Evolutionary conservation across 1,139 yeast genomes (phyloP).

Genomic region (Eremothecium coryli): DNA sequence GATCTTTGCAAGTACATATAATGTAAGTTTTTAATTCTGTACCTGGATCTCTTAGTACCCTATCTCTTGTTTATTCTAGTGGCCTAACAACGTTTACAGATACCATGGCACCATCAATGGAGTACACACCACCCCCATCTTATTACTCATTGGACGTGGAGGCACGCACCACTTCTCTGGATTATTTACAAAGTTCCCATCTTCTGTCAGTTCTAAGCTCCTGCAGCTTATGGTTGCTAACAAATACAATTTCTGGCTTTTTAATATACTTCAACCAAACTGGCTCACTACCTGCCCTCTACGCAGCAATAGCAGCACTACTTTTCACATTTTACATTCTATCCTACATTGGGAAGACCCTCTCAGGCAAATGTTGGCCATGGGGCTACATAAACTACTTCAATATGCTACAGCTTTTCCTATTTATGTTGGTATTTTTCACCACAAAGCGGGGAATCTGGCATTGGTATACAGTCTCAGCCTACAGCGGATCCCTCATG

Average conservation of each 20-base stretch:
- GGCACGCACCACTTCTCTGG: background rate
- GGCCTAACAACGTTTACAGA: no score
- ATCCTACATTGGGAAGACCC: background rate
- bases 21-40: no score
- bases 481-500: conserved; percentile 1
- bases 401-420: conserved; percentile 1
- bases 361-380: background rate
- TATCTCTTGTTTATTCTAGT: no score
- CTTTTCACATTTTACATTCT: conserved; percentile 1
- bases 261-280: background rate
- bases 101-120: no score
- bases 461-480: conserved; percentile 1
- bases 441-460: conserved; percentile 1
- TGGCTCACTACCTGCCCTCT: conserved; percentile 1
- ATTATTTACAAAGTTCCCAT: background rate
- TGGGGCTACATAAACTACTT: conserved; percentile 2
- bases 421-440: conserved; percentile 1
- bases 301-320: background rate
- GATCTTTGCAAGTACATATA: no score
- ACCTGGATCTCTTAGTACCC: no score
- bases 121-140: conserved; percentile 6
- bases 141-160: conserved; percentile 5
- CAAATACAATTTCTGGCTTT: conserved; percentile 1
- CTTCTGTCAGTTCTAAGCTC: background rate
- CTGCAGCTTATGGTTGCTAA: conserved; percentile 1